Evolutionary conservation across 768 basidiomycete genomes (phyloP), one percentile per base, ranked within the genome.

Genomic region (Pleurotus pulmonarius): DNA sequence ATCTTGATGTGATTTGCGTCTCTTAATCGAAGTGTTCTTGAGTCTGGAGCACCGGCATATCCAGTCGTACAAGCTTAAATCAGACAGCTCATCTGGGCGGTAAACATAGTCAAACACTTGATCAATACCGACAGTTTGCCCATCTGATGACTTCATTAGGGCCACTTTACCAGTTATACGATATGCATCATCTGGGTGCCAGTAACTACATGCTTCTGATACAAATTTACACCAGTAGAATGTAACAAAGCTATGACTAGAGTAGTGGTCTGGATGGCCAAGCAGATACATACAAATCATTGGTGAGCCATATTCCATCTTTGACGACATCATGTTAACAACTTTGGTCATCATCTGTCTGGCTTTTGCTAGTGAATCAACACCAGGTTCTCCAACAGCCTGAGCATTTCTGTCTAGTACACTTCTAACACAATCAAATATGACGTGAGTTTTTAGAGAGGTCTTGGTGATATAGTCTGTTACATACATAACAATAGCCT

Each of bases 401-500:
- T 20, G 41, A 18, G 11, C 38, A 24, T 41, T 56, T 18, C 47
- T 49, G 56, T 66, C 66, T 3, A 67, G 58, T 56, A 56, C 16
- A 15, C 15, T 43, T 43, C 40, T 43, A 43, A 43, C 18, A 43
- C 40, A 43, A 15, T 43, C 40, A 43, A 69, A 69, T 24, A 70
- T 61, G 13, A 63, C 60, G 56, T 74, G 64, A 0, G 69, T 70
- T 49, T 72, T 74, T 15, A 76, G 47, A 0, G 51, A 3, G 20
- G 40, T 38, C 44, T 72, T 70, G 0, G 64, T 67, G n/a, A 71
- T 60, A 56, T 71, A 70, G 47, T 70, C 69, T 2, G 68, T 58
- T 13, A 75, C 63, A 64, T 75, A 74, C 5, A 66, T 63, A 1
- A 73, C 59, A 1, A 72, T 60, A 7, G 70, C 67, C 25, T 72